Conservation (phyloP, 2,329 filamentous ascomycete species). For the Didymella sp. region DNA sequence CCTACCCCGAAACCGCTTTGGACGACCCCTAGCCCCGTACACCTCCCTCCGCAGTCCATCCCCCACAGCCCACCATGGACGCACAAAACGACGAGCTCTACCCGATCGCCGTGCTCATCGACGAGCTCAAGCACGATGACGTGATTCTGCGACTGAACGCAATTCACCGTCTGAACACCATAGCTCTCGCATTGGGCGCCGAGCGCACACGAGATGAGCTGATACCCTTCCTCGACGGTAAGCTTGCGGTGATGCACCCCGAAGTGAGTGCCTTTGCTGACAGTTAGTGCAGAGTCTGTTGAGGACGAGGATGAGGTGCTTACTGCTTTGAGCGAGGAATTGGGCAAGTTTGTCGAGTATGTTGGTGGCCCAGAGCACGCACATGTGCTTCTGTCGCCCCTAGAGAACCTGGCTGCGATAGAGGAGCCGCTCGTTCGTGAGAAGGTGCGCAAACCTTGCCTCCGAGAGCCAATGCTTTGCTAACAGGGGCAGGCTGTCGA, state of each 20-base stretch:
- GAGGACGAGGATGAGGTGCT: conserved; percentile 99
- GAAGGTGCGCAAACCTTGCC: conserved; percentile 68
- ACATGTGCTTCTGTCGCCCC: conserved; percentile 93
- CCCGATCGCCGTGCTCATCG: conserved; percentile 98
- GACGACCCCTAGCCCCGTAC: conserved; percentile 31
- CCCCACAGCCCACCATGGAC: conserved; percentile 69
- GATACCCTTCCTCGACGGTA: conserved; percentile 98
- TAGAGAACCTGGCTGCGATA: conserved; percentile 98
- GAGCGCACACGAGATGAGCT: conserved; percentile 98
- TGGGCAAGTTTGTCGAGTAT: conserved; percentile 96
- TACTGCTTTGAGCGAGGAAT: conserved; percentile 94
- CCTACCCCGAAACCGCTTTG: conserved; percentile 21
- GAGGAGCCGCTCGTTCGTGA: conserved; percentile 97
- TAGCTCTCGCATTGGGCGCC: conserved; percentile 92
- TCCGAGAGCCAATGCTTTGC: conserved; percentile 8
- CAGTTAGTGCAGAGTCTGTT: conserved; percentile 77
- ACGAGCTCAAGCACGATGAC: conserved; percentile 99
- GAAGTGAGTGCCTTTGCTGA: conserved; percentile 45
- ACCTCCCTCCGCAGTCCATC: conserved; percentile 28
- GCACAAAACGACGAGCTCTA: conserved; percentile 98
- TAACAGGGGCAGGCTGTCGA: conserved; percentile 79
- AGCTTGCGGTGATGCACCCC: conserved; percentile 49
- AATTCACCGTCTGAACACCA: conserved; percentile 96
- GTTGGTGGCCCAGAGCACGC: conserved; percentile 93
- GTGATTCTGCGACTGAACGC: conserved; percentile 97